Conservation (phyloP, 176 grass and related monocot genomes). For the Pharus latifolius region DNA sequence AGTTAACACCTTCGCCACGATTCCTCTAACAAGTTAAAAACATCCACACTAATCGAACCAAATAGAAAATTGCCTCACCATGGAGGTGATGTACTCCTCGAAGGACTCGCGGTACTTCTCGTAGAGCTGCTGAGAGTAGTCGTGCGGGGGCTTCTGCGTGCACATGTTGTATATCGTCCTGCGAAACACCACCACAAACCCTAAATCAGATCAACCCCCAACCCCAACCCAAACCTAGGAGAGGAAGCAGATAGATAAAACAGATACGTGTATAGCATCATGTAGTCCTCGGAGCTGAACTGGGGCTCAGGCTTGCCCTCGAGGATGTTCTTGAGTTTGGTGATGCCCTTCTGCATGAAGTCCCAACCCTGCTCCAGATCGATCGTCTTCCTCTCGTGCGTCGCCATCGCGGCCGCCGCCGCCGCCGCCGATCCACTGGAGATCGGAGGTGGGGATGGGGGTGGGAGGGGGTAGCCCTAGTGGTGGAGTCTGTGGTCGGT, state of each 20-base stretch:
- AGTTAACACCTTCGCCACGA: background rate
- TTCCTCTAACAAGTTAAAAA: background rate
- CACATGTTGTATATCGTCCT: conserved; percentile 90
- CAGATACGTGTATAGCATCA: conserved; percentile 76
- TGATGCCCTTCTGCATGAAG: conserved; percentile 69
- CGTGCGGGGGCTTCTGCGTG: conserved; percentile 68
- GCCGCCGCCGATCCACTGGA: background rate
- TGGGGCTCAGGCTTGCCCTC: conserved; percentile 49
- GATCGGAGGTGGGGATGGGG: too few species aligned
- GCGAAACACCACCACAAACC: background rate
- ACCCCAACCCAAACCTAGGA: background rate
- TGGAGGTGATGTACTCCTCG: conserved; percentile 57
- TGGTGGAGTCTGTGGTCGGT: too few species aligned
- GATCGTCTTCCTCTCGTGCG: conserved; percentile 67
- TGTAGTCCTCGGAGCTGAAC: conserved; percentile 60
- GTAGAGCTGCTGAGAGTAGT: conserved; percentile 78
- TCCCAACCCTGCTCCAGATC: conserved; percentile 83
- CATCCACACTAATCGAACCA: background rate
- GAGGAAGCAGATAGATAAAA: background rate
- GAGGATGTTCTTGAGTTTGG: conserved; percentile 55
- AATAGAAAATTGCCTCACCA: conserved; percentile 11
- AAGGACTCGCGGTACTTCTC: conserved; percentile 53
- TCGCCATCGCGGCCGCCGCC: conserved; percentile 25
- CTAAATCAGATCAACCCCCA: background rate
- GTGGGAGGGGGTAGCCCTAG: too few species aligned